Base-by-base conservation (phyloP, 768 basidiomycete species). In the Boletales sp. region DNA sequence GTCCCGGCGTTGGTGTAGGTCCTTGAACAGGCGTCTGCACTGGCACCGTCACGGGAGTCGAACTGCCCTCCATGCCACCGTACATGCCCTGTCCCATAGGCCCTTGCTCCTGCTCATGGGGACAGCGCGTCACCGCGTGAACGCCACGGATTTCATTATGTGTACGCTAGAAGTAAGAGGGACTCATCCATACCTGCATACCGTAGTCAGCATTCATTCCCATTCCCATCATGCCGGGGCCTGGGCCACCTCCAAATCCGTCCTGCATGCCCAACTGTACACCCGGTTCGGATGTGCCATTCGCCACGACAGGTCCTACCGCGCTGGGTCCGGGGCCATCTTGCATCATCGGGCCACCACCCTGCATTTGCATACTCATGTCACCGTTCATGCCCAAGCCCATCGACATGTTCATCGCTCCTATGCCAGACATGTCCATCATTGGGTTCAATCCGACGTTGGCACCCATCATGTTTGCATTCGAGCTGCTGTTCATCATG, bases 381-480 rank as follows among this genome's bases (percentile, higher is more conserved):
- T 85, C 83, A 35, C 81, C 79, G 55, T 78, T 80, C 81, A 85
- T 81, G 32, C 75, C 80, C 74, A 83, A 81, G 35, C 72, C 74
- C 67, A 71, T 67, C 38, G 68, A 48, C 78, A 84, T 83, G 48
- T 75, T 74, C 56, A 76, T 77, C 38, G 64, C 64, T 66, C 81
- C 81, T 74, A 83, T 81, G 50, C 78, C 76, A 46, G 74, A 73
- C 80, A 91, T 90, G 60, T 83, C 84, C 87, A 90, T 89, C 86
- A 90, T 87, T 54, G 83, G 77, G 41, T 80, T 82, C 69, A 79
- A 77, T 25, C 77, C 76, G 36, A 69, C 69, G 38, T 57, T 70
- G 45, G 68, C 57, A 34, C 63, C 76, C 81, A 84, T 79, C 80
- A 84, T 82, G 33, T 64, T 78, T 6, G 77, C 70, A 52, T 74